Evolutionary conservation across 163 green algal genomes (phyloP), one percentile per base, ranked within the genome.

Genomic region (Trebouxia gelatinosa): DNA sequence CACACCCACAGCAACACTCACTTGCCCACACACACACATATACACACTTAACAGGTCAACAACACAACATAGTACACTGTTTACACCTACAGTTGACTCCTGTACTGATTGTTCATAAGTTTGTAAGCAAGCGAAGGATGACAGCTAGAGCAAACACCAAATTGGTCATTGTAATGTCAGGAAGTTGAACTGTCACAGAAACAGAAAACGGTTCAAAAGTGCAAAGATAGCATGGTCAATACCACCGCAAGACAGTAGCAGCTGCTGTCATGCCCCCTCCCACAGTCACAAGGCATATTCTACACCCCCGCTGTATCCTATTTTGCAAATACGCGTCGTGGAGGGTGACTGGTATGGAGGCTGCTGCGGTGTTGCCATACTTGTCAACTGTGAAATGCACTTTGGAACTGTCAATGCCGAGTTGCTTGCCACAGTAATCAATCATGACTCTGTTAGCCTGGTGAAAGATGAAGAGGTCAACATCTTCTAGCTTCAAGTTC

Each of bases 391-490:
- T 68, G 59, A 40, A 68, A 26, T 68, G 59, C 9, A 68, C 11
- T 11, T 26, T 21, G 31, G 29, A 29, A 40, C 31, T 16, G 31
- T 68, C 59, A 68, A 68, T 68, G 28, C 59, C 59, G 2, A 68
- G 59, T 31, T 68, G 59, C 26, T 17, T 68, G 26, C 31, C 59
- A 39, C 59, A 68, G 59, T 68, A 39, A 23, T 39, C 31, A 3
- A 68, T 31, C 59, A 68, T 68, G 29, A 68, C 31, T 21, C 31
- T 16, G 29, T 68, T 68, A 31, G 59, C 59, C 31, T 68, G 59
- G 59, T 68, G 59, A 26, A 68, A 68, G 29, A 68, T 68, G 59
- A 68, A 68, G 11, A 68, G 59, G 31, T 68, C 59, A 40, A 68
- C n/a, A 26, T 68, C 59, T 40, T 17, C 29, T 39, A 23, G 13